Conservation (phyloP, 331 rosid species). For the Spiraea crenata region DNA sequence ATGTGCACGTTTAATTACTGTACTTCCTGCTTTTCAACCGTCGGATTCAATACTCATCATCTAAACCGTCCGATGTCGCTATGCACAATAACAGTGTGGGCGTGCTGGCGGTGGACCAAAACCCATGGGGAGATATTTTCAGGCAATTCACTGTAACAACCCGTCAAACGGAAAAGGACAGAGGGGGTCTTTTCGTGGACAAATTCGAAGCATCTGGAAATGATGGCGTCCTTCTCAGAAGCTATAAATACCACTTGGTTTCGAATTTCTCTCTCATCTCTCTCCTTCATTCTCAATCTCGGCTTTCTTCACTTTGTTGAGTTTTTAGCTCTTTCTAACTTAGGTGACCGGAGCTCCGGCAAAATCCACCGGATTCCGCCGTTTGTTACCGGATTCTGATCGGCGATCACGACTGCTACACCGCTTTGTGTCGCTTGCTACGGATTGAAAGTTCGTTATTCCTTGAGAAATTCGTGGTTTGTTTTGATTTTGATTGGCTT, state of each 20-base stretch:
- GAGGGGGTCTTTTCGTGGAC: not conserved
- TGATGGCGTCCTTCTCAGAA: too few species aligned
- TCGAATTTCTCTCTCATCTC: not conserved
- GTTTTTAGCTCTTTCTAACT: not conserved
- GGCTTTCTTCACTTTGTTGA: too few species aligned
- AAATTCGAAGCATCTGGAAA: conserved; percentile 35
- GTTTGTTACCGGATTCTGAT: conserved; percentile 1
- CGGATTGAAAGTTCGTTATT: conserved; percentile 25
- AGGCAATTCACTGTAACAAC: conserved; percentile 12
- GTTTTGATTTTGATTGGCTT: not conserved
- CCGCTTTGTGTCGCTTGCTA: not conserved
- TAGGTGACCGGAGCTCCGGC: conserved; percentile 18
- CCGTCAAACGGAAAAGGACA: not conserved
- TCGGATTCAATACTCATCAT: too few species aligned
- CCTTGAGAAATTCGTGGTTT: not conserved
- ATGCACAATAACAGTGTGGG: not conserved
- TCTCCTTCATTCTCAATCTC: too few species aligned
- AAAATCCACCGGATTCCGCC: not conserved
- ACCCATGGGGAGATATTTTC: conserved; percentile 21
- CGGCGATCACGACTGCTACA: not conserved
- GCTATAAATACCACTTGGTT: conserved; percentile 29
- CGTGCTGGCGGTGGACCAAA: not conserved
- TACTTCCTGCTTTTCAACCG: not conserved
- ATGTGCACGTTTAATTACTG: not conserved
- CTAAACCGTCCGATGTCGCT: not conserved